A percentile compares a stretch with the other conserved stretches of the same genome.
These are phyloP conservation scores for Salvia splendens DNA, from an alignment of 257 asterid species.

Conservation along the genomic window DNA sequence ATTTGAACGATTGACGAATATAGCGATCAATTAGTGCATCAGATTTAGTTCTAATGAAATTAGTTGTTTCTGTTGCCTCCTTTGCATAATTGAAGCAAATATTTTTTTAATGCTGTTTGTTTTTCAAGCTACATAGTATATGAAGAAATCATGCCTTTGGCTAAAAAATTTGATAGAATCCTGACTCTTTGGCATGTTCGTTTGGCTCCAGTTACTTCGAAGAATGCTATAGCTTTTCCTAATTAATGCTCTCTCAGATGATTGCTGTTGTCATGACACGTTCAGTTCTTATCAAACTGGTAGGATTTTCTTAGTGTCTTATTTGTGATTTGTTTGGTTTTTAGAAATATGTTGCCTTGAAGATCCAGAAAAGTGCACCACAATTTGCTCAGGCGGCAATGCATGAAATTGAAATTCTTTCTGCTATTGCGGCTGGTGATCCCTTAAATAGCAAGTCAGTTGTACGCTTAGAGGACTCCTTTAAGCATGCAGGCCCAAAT, in stretches of 20 bases:
- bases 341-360: constrained; percentile 87
- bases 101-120: neutral
- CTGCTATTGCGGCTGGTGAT: constrained; percentile 81
- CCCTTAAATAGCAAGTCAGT: constrained; percentile 62
- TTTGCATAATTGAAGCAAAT: neutral
- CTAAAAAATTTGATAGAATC: neutral
- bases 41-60: neutral
- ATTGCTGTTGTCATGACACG: constrained; percentile 2
- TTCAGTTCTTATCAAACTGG: neutral
- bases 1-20: constrained; percentile 10
- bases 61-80: neutral
- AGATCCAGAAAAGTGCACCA: constrained; percentile 96
- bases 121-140: neutral
- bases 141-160: neutral
- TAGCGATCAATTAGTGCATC: neutral
- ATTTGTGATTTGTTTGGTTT: constrained; percentile 21
- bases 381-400: constrained; percentile 95
- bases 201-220: neutral
- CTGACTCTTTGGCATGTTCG: constrained; percentile 7
- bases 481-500: constrained; percentile 92
- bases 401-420: constrained; percentile 85
- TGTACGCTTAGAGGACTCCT: constrained; percentile 79
- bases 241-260: constrained; percentile 12
- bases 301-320: constrained; percentile 12
- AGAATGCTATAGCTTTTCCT: constrained; percentile 21